Conservation (phyloP, 495 filamentous ascomycete genomes). For the Annulohypoxylon maeteangense region DNA sequence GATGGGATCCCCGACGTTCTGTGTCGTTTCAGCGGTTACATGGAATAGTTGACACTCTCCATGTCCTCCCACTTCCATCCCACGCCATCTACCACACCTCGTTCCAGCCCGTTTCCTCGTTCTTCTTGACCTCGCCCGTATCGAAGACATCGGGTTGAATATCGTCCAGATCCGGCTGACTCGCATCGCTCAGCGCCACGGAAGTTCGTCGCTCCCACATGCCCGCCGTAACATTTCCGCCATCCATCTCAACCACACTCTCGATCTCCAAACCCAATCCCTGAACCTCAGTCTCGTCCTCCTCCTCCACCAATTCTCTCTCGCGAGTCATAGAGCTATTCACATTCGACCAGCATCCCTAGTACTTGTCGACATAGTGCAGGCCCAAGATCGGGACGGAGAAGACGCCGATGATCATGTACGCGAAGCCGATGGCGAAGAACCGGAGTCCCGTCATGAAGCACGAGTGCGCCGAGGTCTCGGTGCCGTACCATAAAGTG, state of each 20-base stretch:
- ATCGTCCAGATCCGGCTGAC: neutral
- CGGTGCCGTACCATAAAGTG: neutral
- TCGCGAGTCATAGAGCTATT: neutral
- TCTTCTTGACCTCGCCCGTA: neutral
- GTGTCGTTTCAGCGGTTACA: neutral
- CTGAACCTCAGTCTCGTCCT: neutral
- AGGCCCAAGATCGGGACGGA: constrained; percentile 19
- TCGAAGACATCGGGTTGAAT: neutral
- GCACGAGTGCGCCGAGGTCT: neutral
- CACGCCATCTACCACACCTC: neutral
- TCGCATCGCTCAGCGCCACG: neutral
- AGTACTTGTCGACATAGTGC: constrained; percentile 35
- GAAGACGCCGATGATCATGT: constrained; percentile 16
- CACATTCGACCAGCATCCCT: constrained; percentile 26
- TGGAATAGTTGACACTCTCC: neutral
- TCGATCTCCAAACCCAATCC: neutral
- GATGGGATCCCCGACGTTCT: no score
- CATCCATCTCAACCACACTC: neutral
- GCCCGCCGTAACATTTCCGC: neutral
- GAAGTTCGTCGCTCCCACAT: neutral
- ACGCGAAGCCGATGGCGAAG: constrained; percentile 10
- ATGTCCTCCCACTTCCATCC: neutral
- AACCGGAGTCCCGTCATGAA: constrained; percentile 14
- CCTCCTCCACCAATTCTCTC: neutral
- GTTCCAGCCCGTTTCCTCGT: neutral